Conservation (phyloP, 1,139 yeast genomes). For the Fermentozyma sake region DNA sequence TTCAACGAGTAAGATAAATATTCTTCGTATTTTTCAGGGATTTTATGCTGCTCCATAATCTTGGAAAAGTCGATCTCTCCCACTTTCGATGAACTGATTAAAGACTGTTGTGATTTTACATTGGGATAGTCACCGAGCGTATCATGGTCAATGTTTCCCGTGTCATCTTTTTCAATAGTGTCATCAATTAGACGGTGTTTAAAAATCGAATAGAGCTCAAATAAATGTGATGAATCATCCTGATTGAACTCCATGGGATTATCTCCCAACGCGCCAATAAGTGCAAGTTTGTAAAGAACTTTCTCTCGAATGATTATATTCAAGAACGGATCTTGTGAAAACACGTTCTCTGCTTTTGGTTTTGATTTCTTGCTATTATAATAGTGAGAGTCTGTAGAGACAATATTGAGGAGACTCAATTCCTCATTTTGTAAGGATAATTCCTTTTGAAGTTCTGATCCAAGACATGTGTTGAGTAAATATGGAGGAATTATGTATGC, state of each 20-base stretch:
- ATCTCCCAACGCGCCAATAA: conserved; percentile 36
- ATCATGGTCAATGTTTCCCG: conserved; percentile 1
- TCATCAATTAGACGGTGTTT: conserved; percentile 22
- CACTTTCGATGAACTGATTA: conserved; percentile 12
- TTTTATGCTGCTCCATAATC: conserved; percentile 8
- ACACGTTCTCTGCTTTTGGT: conserved; percentile 12
- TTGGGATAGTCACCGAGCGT: background rate
- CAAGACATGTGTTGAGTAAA: conserved; percentile 35
- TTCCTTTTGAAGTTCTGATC: conserved; percentile 27
- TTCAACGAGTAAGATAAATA: conserved; percentile 22
- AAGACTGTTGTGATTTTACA: conserved; percentile 5
- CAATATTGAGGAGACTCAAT: conserved; percentile 25
- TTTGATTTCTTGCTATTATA: conserved; percentile 15
- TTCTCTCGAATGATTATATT: conserved; percentile 33
- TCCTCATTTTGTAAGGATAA: conserved; percentile 20
- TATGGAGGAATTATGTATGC: conserved; percentile 42
- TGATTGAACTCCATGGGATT: conserved; percentile 23
- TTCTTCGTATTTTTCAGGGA: conserved; percentile 19
- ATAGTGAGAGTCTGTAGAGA: conserved; percentile 22
- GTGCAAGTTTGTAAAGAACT: conserved; percentile 32
- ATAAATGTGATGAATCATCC: conserved; percentile 22
- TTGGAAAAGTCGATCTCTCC: conserved; percentile 19
- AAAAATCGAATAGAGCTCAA: conserved; percentile 31
- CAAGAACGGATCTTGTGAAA: conserved; percentile 28
- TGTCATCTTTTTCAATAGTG: conserved; percentile 2